Evolutionary conservation across 106 monocot genomes (phyloP), one percentile per base, ranked within the genome.

Genomic region (Platanthera guangdongensis): DNA sequence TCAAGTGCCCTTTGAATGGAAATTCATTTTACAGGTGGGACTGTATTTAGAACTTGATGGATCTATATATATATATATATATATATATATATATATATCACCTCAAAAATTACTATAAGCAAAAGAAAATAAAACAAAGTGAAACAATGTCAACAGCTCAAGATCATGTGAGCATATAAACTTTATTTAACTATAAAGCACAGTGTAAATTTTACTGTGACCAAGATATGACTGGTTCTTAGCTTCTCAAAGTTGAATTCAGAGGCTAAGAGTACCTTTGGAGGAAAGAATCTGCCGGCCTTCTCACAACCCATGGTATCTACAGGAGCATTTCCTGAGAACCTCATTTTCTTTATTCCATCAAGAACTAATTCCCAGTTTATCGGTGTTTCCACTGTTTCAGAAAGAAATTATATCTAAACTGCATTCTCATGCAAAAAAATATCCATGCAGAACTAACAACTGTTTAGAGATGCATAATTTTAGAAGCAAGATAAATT

Each of bases 271-370:
- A 48, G 78, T 86, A 99, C 97, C 94, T 94, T 94, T 0, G 97
- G 90, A 65, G 97, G 97, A 60, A 94, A 73, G 81, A 79, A 57
- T 77, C 39, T 82, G 15, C 94, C 94, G 22, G 97, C 94, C 78
- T 94, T 99, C 77, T 99, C 97, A 81, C 91, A 99, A 72, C 92
- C 97, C 91, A 84, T 92, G 10, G 94, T 88, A 73, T 99, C 97
- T 59, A 99, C 97, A 32, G 94, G 94, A 79, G 97, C 97, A 85
- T 90, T 86, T 81, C 82, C 97, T 74, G 88, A 86, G 47, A 78
- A 86, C 63, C 97, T 91, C 89, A 99, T 94, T 78, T 83, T 77
- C 78, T 74, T 84, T 67, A 94, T 99, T 9, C 94, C 94, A 60
- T 90, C 91, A 77, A 94, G 86, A 47, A 94, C 82, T 81, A 74